These are phyloP conservation scores for Gnetum montanum DNA, from an alignment of 75 land plant species.

Conservation along the genomic window DNA sequence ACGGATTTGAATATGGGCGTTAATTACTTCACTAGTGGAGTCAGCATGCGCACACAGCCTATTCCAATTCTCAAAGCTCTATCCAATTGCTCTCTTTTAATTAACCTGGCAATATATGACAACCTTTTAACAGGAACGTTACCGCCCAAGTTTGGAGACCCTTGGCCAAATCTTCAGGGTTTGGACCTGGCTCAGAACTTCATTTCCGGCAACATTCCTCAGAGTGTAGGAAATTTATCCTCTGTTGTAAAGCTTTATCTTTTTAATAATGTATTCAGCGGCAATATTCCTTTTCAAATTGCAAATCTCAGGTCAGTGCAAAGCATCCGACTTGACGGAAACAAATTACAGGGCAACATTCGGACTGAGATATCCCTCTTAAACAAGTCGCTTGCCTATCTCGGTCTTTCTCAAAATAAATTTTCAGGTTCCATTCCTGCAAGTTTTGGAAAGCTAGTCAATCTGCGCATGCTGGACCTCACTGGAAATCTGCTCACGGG, in stretches of 20 bases:
- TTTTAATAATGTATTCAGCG: slow-evolving; percentile 48
- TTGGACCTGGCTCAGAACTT: slow-evolving; percentile 52
- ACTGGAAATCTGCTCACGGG: slow-evolving; percentile 57
- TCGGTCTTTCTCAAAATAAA: slow-evolving; percentile 38
- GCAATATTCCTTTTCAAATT: slow-evolving; percentile 34
- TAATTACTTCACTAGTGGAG: no score
- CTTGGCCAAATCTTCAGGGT: slow-evolving; percentile 26
- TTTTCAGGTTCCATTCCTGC: slow-evolving; percentile 40
- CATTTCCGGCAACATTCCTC: slow-evolving; percentile 54
- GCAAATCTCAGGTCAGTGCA: slow-evolving; percentile 40
- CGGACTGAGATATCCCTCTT: slow-evolving; percentile 53
- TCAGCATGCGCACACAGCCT: no score
- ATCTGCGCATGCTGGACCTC: slow-evolving; percentile 56
- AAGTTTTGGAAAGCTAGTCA: slow-evolving; percentile 27
- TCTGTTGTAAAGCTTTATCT: slow-evolving; percentile 43
- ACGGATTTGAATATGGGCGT: no score
- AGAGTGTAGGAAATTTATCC: slow-evolving; percentile 35
- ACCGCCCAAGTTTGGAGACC: slow-evolving; percentile 38
- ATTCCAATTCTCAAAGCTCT: no score
- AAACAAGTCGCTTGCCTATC: slow-evolving; percentile 42
- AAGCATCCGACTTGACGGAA: slow-evolving; percentile 37
- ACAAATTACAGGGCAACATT: slow-evolving; percentile 36
- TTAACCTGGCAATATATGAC: no score
- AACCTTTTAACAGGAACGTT: slow-evolving; percentile 39
- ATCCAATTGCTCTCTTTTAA: no score